These are phyloP conservation scores for Plasmopara halstedii DNA, from an alignment of 352 stramenopile genomes.

Conservation along the genomic window DNA sequence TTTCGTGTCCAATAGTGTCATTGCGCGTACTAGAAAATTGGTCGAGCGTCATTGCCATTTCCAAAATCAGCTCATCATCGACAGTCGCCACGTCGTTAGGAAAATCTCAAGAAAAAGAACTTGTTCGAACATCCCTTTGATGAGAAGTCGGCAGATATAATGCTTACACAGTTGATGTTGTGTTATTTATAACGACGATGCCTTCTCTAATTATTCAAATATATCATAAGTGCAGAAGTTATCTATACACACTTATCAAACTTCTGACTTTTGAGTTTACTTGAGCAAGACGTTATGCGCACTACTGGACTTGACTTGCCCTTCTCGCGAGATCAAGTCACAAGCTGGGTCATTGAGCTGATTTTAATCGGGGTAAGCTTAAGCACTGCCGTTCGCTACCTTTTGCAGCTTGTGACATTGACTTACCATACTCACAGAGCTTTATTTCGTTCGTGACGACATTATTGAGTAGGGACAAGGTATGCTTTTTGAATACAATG, in stretches of 20 bases:
- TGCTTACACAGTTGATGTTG: too few relatives aligned
- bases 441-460: slow-evolving; percentile 62
- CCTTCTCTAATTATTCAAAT: too few relatives aligned
- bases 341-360: slow-evolving; percentile 70
- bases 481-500: slow-evolving; percentile 12
- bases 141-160: too few relatives aligned
- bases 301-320: slow-evolving; percentile 70
- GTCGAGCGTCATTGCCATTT: slow-evolving; percentile 70
- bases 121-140: slow-evolving; percentile 53
- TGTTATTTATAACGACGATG: too few relatives aligned
- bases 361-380: slow-evolving; percentile 52
- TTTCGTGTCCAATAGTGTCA: slow-evolving; percentile 33
- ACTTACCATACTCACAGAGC: slow-evolving; percentile 16
- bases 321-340: slow-evolving; percentile 70
- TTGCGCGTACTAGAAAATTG: slow-evolving; percentile 77
- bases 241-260: too few relatives aligned
- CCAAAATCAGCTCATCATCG: slow-evolving; percentile 34
- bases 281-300: slow-evolving; percentile 21
- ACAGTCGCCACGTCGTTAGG: slow-evolving; percentile 14
- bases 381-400: not conserved
- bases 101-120: slow-evolving; percentile 37
- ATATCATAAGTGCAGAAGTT: too few relatives aligned
- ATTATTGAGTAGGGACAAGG: slow-evolving; percentile 48
- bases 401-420: not conserved
- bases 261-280: not conserved